Base-by-base conservation (phyloP, 257 asterid species). In the Voacanga thouarsii region DNA sequence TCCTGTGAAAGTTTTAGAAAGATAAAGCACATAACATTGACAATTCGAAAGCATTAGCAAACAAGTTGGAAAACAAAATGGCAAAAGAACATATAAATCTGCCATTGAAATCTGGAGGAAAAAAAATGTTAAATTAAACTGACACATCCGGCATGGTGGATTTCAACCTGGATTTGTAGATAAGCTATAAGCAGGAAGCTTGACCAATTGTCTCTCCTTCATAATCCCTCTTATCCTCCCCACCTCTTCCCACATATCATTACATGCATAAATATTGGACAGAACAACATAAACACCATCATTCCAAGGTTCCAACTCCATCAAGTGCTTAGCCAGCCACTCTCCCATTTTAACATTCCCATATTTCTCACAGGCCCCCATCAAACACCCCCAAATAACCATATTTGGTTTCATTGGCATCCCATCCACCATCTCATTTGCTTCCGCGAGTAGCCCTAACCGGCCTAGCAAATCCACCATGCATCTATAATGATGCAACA, bases 291-390 rank as follows among this genome's bases (percentile, higher is more conserved):
- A 93, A 2, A 85, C 96, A 64, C 98, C 99, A 39, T 92, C 97
- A 51, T 87, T 89, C 87, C 85, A 88, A 4, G 98, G 96, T 69
- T 95, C 98, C 84, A 95, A 56, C 88, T 89, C 90, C 64, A 90
- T 75, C 90, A 95, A 83, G 50, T 88, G 93, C 86, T 85, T 85
- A 65, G 92, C 94, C 76, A 90, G 98, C 89, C 87, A 87, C 74
- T 91, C 92, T 51, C 97, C 97, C 89, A 93, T 85, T 72, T 86
- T 71, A 65, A 92, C 97, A 87, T 92, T 80, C 79, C 90, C 92
- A 83, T 84, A 83, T 86, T 90, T 95, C 89, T 95, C 98, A 79
- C 96, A 93, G 15, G 96, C 98, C 74, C 99, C 98, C 93, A 94
- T 89, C 86, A 94, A 83, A 78, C 94, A 90, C 51, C 98, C 99